These are phyloP conservation scores for Acanthamoeba healyi DNA, from an alignment of 208 protist genomes.

Conservation along the genomic window DNA sequence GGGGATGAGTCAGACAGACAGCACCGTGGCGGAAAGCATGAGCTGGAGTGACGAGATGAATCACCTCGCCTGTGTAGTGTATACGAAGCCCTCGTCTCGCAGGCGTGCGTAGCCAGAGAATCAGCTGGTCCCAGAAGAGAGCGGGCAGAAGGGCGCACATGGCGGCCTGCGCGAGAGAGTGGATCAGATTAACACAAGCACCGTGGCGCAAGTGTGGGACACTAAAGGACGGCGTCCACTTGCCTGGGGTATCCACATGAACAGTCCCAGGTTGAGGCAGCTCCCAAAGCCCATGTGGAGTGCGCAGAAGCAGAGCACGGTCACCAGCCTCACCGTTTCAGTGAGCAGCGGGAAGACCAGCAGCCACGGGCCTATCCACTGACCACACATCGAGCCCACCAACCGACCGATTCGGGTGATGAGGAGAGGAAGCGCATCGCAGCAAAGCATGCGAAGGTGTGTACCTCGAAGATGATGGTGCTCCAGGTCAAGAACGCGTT, in stretches of 20 bases:
- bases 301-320: not conserved
- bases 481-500: not conserved
- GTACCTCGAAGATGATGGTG: conserved; percentile 31
- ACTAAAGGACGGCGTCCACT: not conserved
- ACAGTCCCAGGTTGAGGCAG: not conserved
- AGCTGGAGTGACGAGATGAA: not conserved
- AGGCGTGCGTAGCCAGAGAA: not conserved
- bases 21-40: too few species aligned
- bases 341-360: not conserved
- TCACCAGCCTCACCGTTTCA: not conserved
- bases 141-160: not conserved
- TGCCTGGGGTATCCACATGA: conserved; percentile 41
- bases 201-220: too few species aligned
- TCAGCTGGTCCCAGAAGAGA: not conserved
- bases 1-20: too few species aligned
- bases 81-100: not conserved
- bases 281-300: conserved; percentile 19
- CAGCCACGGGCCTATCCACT: conserved; percentile 6
- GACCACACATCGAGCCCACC: too few species aligned
- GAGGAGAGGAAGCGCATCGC: not conserved
- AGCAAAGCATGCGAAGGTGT: too few species aligned
- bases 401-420: too few species aligned
- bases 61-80: not conserved
- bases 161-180: not conserved
- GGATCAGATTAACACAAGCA: too few species aligned